A percentile compares a stretch with the other conserved stretches of the same genome.
Evolutionary conservation across 768 basidiomycete species (phyloP).

Genomic region (Pleurotus ostreatus): DNA sequence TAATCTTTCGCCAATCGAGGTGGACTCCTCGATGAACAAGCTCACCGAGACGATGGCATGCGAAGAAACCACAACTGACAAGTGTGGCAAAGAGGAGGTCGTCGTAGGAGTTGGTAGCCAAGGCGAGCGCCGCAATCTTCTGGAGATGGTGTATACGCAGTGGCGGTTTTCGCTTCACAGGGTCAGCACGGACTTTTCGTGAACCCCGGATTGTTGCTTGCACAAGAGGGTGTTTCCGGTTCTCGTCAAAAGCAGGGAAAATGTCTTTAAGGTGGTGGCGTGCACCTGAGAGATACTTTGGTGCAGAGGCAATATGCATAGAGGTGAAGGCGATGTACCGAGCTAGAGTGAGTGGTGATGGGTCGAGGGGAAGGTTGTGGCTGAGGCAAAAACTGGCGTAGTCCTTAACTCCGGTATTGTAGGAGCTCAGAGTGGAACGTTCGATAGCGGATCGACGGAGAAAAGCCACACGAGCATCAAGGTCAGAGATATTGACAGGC

Average conservation of each 20-base stretch:
- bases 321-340: constrained; percentile 33
- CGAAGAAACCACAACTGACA: not conserved
- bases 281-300: constrained; percentile 19
- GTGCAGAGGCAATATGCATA: constrained; percentile 13
- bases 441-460: constrained; percentile 19
- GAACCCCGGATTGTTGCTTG: constrained; percentile 16
- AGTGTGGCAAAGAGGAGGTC: not conserved
- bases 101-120: not conserved
- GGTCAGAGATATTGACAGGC: not conserved
- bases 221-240: constrained; percentile 14
- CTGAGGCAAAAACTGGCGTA: constrained; percentile 23
- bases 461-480: constrained; percentile 12
- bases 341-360: constrained; percentile 28
- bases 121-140: not conserved
- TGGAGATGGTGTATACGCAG: not conserved
- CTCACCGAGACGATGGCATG: too few species aligned
- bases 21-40: too few species aligned
- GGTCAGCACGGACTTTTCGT: constrained; percentile 11
- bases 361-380: constrained; percentile 24
- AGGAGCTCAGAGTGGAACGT: constrained; percentile 11
- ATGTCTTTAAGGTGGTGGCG: constrained; percentile 17
- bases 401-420: constrained; percentile 17
- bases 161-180: constrained; percentile 11
- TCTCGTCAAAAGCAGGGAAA: constrained; percentile 20
- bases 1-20: too few species aligned